Percentiles rank a stretch among this genome's conserved stretches.
Evolutionary conservation across 2,329 filamentous ascomycete species (phyloP).

Genomic region (Verticillium tricorpus): DNA sequence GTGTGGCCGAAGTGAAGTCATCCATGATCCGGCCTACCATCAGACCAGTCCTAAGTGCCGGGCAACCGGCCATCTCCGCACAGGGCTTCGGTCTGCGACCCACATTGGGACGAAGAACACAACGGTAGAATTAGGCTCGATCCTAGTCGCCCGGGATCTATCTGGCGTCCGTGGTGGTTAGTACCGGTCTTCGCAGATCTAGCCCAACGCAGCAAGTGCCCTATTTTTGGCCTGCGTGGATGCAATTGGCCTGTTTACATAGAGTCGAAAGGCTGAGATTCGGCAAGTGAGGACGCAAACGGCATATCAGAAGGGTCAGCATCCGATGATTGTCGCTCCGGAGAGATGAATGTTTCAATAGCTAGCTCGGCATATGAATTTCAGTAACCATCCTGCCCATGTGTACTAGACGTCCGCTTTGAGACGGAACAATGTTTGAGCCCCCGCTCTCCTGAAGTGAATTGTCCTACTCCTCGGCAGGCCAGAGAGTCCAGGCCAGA

Average conservation of each 20-base stretch:
- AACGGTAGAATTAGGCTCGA: not conserved
- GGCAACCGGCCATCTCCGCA: not conserved
- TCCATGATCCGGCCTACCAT: not conserved
- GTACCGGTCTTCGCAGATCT: not conserved
- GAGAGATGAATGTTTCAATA: not conserved
- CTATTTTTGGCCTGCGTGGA: not conserved
- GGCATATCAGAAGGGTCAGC: not conserved
- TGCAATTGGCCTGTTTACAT: not conserved
- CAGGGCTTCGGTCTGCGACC: not conserved
- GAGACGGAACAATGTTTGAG: no score
- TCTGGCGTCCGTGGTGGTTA: not conserved
- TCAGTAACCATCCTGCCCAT: no score
- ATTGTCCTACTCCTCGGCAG: constrained; percentile 28
- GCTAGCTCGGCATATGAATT: not conserved
- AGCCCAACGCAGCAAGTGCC: not conserved
- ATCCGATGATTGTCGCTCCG: not conserved
- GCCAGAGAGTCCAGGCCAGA: constrained; percentile 58
- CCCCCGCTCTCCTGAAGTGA: no score
- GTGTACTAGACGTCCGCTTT: no score
- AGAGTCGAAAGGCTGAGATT: not conserved
- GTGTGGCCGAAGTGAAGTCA: not conserved
- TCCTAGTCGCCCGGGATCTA: not conserved
- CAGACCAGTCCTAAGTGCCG: not conserved
- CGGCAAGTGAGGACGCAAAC: not conserved
- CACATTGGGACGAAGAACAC: not conserved